phyloP scores from a whole-genome alignment of 176 grass and related monocot genomes.

The Carex kokanica region DNA sequence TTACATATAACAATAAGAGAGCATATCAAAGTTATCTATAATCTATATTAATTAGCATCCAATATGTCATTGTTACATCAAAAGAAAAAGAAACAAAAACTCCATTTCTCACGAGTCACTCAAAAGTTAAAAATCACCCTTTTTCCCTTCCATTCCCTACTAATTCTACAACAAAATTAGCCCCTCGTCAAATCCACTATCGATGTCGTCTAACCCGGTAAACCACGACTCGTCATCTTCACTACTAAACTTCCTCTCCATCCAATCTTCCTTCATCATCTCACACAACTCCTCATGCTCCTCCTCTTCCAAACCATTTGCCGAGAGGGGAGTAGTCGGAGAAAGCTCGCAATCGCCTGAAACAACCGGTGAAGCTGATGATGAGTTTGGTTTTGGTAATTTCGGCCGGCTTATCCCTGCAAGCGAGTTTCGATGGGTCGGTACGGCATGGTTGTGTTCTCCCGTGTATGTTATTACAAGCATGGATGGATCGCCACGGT shows the following conservation, averaged over 20 bases:
- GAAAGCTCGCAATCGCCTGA: conserved; percentile 19
- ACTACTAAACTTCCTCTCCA: conserved; percentile 14
- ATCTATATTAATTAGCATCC: neutral
- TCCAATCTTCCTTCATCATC: conserved; percentile 26
- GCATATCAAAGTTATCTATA: neutral
- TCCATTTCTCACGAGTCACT: neutral
- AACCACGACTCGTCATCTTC: conserved; percentile 29
- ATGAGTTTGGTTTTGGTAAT: conserved; percentile 19
- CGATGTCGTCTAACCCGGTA: neutral
- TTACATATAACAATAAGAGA: neutral
- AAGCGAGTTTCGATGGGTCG: conserved; percentile 81
- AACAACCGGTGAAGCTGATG: neutral
- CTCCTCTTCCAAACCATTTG: conserved; percentile 7
- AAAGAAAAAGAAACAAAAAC: neutral
- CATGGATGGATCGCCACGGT: conserved; percentile 59
- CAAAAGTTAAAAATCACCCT: neutral
- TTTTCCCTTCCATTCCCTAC: neutral
- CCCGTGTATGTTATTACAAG: conserved; percentile 86
- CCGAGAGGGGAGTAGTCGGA: conserved; percentile 20
- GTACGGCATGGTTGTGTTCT: conserved; percentile 86
- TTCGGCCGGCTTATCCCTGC: conserved; percentile 81
- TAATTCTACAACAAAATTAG: conserved; percentile 4
- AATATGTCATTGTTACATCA: neutral
- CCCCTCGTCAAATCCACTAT: neutral
- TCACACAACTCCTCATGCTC: conserved; percentile 31